Conservation (phyloP, 2,329 filamentous ascomycete genomes). For the Fusarium secorum region DNA sequence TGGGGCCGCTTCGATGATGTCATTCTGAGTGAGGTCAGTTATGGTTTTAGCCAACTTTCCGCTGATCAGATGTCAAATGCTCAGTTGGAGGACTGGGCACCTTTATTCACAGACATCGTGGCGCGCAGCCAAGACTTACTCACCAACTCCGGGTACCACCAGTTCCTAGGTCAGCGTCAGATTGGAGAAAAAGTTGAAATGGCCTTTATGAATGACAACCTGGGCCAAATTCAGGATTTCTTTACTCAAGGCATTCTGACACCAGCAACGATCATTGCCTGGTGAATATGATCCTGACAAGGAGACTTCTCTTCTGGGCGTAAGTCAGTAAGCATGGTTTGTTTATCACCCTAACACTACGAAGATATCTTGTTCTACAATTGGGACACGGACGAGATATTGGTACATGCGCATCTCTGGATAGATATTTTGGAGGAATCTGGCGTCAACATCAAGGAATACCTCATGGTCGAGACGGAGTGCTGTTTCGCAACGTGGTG, state of each 20-base stretch:
- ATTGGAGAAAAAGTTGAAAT: background rate
- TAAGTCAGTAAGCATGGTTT: background rate
- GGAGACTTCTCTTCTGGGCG: background rate
- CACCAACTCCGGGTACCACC: accelerated
- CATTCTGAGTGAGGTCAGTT: accelerated
- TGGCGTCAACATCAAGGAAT: background rate
- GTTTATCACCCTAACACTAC: accelerated
- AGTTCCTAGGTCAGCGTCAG: background rate
- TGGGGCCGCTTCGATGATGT: accelerated
- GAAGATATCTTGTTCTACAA: background rate
- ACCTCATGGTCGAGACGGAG: background rate
- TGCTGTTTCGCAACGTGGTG: background rate
- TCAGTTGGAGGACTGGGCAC: background rate
- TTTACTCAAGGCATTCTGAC: background rate
- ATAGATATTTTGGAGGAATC: background rate
- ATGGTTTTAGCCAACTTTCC: background rate
- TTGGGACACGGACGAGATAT: background rate
- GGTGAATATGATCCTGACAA: background rate
- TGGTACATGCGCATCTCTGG: background rate
- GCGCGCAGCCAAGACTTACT: accelerated
- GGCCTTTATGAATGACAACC: accelerated
- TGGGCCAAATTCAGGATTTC: accelerated
- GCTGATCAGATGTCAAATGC: accelerated
- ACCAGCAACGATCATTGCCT: background rate
- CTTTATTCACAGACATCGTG: accelerated